A percentile compares a stretch with the other conserved stretches of the same genome.
Evolutionary conservation across 2,329 filamentous ascomycete genomes (phyloP).

Genomic region (Microcera coccophila): DNA sequence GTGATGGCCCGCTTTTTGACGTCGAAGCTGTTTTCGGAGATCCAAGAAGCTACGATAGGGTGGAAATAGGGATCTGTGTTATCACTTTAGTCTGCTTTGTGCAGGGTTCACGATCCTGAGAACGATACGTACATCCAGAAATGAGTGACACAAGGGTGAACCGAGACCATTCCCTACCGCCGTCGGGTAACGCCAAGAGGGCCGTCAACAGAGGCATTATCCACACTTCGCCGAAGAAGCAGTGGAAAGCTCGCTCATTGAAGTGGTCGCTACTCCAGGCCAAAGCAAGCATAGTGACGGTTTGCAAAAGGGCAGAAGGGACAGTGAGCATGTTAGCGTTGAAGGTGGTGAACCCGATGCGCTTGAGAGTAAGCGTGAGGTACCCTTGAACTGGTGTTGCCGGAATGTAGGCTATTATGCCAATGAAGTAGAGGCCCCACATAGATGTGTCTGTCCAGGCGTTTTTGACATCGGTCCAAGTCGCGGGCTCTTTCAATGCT

Average conservation of each 20-base stretch:
- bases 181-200: conserved; percentile 46
- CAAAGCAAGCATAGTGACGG: conserved; percentile 51
- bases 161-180: conserved; percentile 48
- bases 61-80: conserved; percentile 53
- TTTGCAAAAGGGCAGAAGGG: conserved; percentile 53
- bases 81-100: too few species aligned
- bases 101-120: too few species aligned
- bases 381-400: conserved; percentile 46
- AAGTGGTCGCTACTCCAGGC: conserved; percentile 54
- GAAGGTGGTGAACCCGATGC: conserved; percentile 56
- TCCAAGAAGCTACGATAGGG: conserved; percentile 50
- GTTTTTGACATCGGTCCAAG: conserved; percentile 39
- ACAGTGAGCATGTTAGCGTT: conserved; percentile 61
- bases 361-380: conserved; percentile 53
- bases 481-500: conserved; percentile 41
- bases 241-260: conserved; percentile 52
- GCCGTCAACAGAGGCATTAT: conserved; percentile 49
- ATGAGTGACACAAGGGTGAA: conserved; percentile 51
- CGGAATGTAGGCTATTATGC: conserved; percentile 47
- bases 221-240: conserved; percentile 51
- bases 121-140: conserved; percentile 35
- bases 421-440: conserved; percentile 49
- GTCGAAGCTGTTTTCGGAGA: conserved; percentile 47
- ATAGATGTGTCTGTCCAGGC: conserved; percentile 45
- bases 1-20: conserved; percentile 48